These are phyloP conservation scores for Exophiala sp. DNA, from an alignment of 2,329 filamentous ascomycete species.

Conservation along the genomic window DNA sequence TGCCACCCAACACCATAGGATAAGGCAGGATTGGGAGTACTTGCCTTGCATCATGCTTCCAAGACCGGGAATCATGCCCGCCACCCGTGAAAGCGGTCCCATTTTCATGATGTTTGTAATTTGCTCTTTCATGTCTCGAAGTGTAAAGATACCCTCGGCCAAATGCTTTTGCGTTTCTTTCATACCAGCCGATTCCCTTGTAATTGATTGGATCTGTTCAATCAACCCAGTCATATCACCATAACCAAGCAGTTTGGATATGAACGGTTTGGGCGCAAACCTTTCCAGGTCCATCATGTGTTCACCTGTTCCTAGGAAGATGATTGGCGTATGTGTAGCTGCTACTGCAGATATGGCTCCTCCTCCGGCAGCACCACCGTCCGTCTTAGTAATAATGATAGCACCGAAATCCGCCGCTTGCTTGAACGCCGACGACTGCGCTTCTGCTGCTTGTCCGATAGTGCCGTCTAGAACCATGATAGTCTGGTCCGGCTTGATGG, in stretches of 20 bases:
- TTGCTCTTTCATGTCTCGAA: slow-evolving; percentile 90
- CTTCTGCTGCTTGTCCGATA: slow-evolving; percentile 92
- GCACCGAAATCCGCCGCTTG: slow-evolving; percentile 94
- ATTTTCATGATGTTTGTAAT: slow-evolving; percentile 99
- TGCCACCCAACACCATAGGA: background rate
- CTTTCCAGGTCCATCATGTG: slow-evolving; percentile 92
- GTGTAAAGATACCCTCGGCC: slow-evolving; percentile 89
- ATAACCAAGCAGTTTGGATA: slow-evolving; percentile 92
- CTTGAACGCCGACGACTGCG: slow-evolving; percentile 94
- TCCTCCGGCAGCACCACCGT: slow-evolving; percentile 90
- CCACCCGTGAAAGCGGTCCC: slow-evolving; percentile 95
- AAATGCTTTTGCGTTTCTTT: slow-evolving; percentile 99
- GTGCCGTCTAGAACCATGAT: slow-evolving; percentile 97
- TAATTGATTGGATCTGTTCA: slow-evolving; percentile 92
- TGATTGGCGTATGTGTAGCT: slow-evolving; percentile 91
- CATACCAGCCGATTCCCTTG: slow-evolving; percentile 68
- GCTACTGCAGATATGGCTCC: slow-evolving; percentile 97
- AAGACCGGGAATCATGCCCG: slow-evolving; percentile 96
- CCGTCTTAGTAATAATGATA: slow-evolving; percentile 98
- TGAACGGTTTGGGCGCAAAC: slow-evolving; percentile 87
- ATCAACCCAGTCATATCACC: slow-evolving; percentile 92
- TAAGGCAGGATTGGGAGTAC: slow-evolving; percentile 37
- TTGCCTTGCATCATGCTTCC: slow-evolving; percentile 83
- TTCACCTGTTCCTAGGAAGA: slow-evolving; percentile 96
- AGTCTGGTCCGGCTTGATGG: slow-evolving; percentile 87